Base-by-base conservation (phyloP, 148 eudicot genomes). In the Vaccinium vitisidaea region DNA sequence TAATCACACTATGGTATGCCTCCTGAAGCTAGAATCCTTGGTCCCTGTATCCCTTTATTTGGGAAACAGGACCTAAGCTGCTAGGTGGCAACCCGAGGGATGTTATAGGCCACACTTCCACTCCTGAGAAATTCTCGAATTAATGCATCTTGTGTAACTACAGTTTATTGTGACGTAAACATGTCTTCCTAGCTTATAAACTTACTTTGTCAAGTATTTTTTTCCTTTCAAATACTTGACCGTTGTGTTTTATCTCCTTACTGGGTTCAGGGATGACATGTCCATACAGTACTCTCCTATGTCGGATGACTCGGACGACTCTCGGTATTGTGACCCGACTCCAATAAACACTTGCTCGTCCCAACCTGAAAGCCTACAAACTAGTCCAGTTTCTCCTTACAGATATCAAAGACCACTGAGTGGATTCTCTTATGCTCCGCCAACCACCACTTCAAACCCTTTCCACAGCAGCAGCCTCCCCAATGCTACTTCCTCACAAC, bases 301-400 rank as follows among this genome's bases (percentile, higher is more conserved):
- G 95, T 95, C 98, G 0, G 98, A 97, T 87, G 98, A 97, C 81
- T 91, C 93, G 32, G 98, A 97, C 53, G 98, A 97, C 85, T 82
- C 90, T 0, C 83, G 97, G 36, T 94, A 90, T 82, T 91, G 80
- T 32, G 99, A 96, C 85, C 88, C 91, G 85, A 89, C 92, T 71
- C 87, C 87, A 16, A 86, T 86, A 79, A 87, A 88, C 84, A 88
- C 91, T 13, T 92, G 94, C 75, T 90, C 93, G 53, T 90, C 98
- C 63, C 98, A 91, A 67, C 92, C 93, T 2, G 98, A 94, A 77
- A 95, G 98, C 90, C 90, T 84, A 67, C 98, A 98, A 10, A 92
- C 94, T 15, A 97, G 98, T 81, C 99, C 99, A 2, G 98, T 97
- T 53, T 97, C 99, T 83, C 98, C 99, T 13, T 91, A 93, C 84